Evolutionary conservation across 2,329 filamentous ascomycete genomes (phyloP).

Genomic region (Alternaria sp.): DNA sequence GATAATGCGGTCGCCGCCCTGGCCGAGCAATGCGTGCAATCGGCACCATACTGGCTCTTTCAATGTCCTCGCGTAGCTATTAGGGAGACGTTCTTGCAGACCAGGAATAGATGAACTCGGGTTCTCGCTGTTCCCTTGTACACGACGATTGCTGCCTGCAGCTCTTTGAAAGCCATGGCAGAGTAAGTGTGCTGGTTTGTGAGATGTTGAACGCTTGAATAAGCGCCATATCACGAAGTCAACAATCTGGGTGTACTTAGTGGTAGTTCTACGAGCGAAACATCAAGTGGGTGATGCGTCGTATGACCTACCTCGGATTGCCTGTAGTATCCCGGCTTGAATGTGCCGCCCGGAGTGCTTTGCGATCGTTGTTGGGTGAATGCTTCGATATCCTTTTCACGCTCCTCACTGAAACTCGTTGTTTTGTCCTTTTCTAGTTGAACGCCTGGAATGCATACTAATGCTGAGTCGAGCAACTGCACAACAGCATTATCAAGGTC

Average conservation of each 20-base stretch:
- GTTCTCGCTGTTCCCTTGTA: constrained; percentile 38
- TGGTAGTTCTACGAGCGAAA: not conserved
- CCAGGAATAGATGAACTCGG: constrained; percentile 66
- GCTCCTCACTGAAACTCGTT: constrained; percentile 54
- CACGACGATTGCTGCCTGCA: constrained; percentile 35
- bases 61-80: constrained; percentile 71
- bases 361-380: constrained; percentile 55
- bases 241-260: constrained; percentile 51
- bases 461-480: constrained; percentile 69
- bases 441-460: constrained; percentile 61
- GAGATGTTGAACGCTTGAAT: constrained; percentile 64
- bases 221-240: constrained; percentile 71
- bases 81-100: constrained; percentile 68
- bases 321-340: constrained; percentile 41
- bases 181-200: constrained; percentile 74
- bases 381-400: constrained; percentile 49
- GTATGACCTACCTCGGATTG: constrained; percentile 53
- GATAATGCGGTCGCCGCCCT: constrained; percentile 77
- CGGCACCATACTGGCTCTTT: constrained; percentile 77
- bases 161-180: constrained; percentile 79
- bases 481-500: constrained; percentile 52
- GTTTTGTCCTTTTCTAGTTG: constrained; percentile 51
- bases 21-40: constrained; percentile 75
- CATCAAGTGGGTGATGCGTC: not conserved
- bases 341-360: constrained; percentile 34